Evolutionary conservation across 495 filamentous ascomycete species (phyloP).

Genomic region (Hypoxylon fuscum): DNA sequence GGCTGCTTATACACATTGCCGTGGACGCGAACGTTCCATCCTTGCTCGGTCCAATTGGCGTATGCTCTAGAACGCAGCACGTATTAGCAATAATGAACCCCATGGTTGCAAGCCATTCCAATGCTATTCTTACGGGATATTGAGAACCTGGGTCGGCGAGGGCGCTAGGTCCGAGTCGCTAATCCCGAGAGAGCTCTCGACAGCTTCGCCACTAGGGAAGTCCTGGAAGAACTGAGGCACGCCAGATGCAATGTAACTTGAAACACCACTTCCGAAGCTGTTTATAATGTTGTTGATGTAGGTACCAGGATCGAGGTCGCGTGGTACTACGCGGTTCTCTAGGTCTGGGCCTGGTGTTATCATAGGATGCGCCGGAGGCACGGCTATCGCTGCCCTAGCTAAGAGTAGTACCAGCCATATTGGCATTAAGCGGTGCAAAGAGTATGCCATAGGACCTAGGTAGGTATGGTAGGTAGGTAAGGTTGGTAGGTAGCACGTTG

Average conservation of each 20-base stretch:
- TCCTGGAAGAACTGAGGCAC: constrained; percentile 73
- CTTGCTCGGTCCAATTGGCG: constrained; percentile 78
- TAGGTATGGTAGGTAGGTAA: constrained; percentile 1
- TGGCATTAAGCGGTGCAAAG: neutral
- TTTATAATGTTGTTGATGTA: constrained; percentile 58
- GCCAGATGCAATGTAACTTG: constrained; percentile 68
- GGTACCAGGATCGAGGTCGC: constrained; percentile 51
- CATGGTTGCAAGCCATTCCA: neutral
- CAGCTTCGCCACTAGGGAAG: constrained; percentile 68
- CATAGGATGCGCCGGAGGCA: constrained; percentile 50
- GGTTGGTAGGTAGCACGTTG: neutral
- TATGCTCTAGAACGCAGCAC: constrained; percentile 61
- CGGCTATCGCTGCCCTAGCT: constrained; percentile 22
- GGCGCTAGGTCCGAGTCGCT: constrained; percentile 63
- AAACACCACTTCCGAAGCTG: constrained; percentile 57
- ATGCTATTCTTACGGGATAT: constrained; percentile 61
- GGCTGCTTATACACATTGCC: constrained; percentile 84
- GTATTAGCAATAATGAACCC: constrained; percentile 10
- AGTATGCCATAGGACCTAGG: constrained; percentile 14
- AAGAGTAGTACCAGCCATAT: constrained; percentile 30
- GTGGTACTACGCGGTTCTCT: constrained; percentile 44
- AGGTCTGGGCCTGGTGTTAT: constrained; percentile 58
- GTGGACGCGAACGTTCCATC: constrained; percentile 80
- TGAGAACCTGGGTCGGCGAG: constrained; percentile 74
- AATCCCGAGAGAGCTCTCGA: constrained; percentile 67